phyloP scores from a whole-genome alignment of 1,139 yeast genomes.

The Chernovozyma aurita region DNA sequence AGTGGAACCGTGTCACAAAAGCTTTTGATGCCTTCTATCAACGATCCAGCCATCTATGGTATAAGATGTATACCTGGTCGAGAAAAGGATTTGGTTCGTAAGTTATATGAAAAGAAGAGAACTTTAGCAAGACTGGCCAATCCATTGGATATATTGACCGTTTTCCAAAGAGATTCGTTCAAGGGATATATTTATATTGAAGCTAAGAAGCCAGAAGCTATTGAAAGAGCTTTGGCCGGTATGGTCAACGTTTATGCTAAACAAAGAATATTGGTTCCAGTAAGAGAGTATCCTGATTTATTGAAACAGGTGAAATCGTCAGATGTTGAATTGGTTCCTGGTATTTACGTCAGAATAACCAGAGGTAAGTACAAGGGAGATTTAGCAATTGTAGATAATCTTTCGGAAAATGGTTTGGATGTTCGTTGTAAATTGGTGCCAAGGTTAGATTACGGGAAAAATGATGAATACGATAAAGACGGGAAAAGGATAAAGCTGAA shows the following conservation, averaged over 20 bases:
- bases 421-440: slow-evolving; percentile 91
- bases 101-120: slow-evolving; percentile 73
- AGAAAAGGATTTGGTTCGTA: slow-evolving; percentile 87
- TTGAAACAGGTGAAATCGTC: slow-evolving; percentile 85
- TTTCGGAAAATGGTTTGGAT: slow-evolving; percentile 92
- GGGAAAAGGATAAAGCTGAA: slow-evolving; percentile 52
- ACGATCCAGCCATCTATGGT: slow-evolving; percentile 96
- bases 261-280: slow-evolving; percentile 81
- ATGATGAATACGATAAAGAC: slow-evolving; percentile 53
- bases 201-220: slow-evolving; percentile 91
- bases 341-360: slow-evolving; percentile 84
- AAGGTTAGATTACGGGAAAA: slow-evolving; percentile 82
- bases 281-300: slow-evolving; percentile 90
- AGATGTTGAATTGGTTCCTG: slow-evolving; percentile 85
- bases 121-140: slow-evolving; percentile 59
- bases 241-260: slow-evolving; percentile 77
- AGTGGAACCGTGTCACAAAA: slow-evolving; percentile 86
- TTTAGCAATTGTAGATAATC: slow-evolving; percentile 86
- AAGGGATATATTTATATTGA: slow-evolving; percentile 90
- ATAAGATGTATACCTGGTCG: slow-evolving; percentile 89
- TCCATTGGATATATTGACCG: slow-evolving; percentile 78
- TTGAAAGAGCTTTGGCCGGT: slow-evolving; percentile 82
- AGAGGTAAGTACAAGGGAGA: slow-evolving; percentile 93
- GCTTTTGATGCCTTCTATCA: slow-evolving; percentile 87
- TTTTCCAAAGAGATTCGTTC: slow-evolving; percentile 91